Evolutionary conservation across 768 basidiomycete genomes (phyloP).

Genomic region (Rhodotorula taiwanensis): DNA sequence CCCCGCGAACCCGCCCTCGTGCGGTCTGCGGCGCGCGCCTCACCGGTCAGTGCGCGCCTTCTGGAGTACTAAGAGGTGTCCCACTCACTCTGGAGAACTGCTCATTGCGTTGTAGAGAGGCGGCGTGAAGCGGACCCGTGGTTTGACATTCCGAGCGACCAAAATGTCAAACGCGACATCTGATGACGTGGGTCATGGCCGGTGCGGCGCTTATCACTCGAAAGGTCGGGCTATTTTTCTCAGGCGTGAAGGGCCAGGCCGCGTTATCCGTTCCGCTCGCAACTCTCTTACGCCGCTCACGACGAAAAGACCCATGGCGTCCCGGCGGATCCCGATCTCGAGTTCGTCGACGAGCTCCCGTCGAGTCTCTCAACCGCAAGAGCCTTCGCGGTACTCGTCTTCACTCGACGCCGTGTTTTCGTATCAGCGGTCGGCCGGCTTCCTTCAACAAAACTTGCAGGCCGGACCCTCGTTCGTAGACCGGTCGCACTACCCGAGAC

Average conservation of each 20-base stretch:
- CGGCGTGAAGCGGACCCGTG: not conserved
- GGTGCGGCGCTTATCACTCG: no score
- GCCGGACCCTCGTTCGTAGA: constrained; percentile 34
- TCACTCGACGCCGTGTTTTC: constrained; percentile 36
- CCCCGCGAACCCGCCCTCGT: constrained; percentile 4
- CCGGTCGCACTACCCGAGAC: not conserved
- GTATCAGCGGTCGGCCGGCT: constrained; percentile 35
- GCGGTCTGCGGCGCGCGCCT: not conserved
- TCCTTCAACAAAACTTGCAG: constrained; percentile 37
- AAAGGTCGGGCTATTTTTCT: no score
- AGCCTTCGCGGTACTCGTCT: not conserved
- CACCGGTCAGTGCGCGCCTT: not conserved
- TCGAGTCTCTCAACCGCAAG: not conserved
- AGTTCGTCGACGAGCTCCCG: not conserved
- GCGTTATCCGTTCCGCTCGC: not conserved
- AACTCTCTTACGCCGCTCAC: not conserved
- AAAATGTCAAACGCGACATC: no score
- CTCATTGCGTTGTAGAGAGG: not conserved
- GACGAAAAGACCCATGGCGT: not conserved
- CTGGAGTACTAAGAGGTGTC: accelerated
- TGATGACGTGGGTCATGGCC: no score
- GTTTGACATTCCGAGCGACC: no score
- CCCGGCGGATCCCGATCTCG: not conserved
- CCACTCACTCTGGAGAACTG: constrained; percentile 9
- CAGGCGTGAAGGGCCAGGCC: no score